These are phyloP conservation scores for Mixia osmundae DNA, from an alignment of 1,284 basidiomycete species.

Conservation along the genomic window DNA sequence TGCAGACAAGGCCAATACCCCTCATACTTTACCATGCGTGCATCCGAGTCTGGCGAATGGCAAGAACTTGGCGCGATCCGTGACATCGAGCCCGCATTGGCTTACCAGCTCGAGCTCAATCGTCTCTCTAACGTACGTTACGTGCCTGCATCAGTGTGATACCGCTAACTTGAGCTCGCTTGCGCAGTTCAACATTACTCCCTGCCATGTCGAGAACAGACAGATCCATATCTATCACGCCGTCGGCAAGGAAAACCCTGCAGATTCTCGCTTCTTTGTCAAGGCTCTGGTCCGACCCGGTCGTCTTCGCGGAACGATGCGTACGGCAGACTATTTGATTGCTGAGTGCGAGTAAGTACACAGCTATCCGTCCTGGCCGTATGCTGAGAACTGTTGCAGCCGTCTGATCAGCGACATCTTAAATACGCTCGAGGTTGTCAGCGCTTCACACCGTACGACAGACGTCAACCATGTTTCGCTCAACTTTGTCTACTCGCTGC, in stretches of 20 bases:
- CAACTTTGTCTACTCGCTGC: conserved; percentile 54
- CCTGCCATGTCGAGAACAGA: conserved; percentile 76
- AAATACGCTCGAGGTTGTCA: conserved; percentile 82
- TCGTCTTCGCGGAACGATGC: conserved; percentile 70
- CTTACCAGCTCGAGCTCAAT: conserved; percentile 92
- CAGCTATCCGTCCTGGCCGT: neutral
- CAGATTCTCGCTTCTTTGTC: conserved; percentile 94
- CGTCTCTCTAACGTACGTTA: conserved; percentile 83
- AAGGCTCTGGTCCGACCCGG: conserved; percentile 90
- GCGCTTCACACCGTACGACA: conserved; percentile 48
- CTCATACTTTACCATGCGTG: conserved; percentile 77
- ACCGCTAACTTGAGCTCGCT: too few relatives aligned
- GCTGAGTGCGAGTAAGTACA: conserved; percentile 64
- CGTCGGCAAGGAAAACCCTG: conserved; percentile 79
- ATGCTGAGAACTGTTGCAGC: conserved; percentile 4
- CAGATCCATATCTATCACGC: conserved; percentile 91
- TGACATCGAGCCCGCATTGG: conserved; percentile 94
- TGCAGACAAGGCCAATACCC: conserved; percentile 83
- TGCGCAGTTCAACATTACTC: conserved; percentile 92
- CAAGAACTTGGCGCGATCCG: conserved; percentile 86
- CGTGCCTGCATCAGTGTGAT: too few relatives aligned
- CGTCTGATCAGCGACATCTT: conserved; percentile 82
- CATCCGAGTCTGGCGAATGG: conserved; percentile 45
- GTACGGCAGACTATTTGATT: conserved; percentile 84
- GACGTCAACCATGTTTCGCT: conserved; percentile 19